Base-by-base conservation (phyloP, 2,329 filamentous ascomycete genomes). In the Chrysoporthe cubensis region DNA sequence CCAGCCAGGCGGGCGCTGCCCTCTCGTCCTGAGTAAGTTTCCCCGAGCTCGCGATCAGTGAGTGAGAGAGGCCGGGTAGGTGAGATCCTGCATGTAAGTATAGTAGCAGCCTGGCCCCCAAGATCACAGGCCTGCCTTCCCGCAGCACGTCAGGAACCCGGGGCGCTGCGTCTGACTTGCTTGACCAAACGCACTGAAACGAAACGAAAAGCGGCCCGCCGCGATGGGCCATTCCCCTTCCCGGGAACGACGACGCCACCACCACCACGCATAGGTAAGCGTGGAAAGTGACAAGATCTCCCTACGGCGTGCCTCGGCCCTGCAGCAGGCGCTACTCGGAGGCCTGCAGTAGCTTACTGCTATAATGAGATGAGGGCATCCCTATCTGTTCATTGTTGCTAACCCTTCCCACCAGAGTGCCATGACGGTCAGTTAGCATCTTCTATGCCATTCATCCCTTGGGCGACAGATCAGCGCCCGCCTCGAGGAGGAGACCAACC, bases 301-400 rank as follows among this genome's bases (percentile, higher is more conserved):
- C 4, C 54, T 21, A 32, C 32, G 37, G 16, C 14, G 32, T 18
- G 32, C 54, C 54, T 57, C 37, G 16, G 54, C 18, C 4, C 26
- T 32, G 34, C 32, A 37, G 4, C 54, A 11, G 26, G 26, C 18
- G 5, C 54, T 34, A 18, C 6, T 26, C 32, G 32, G 32, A 57
- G 50, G 50, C 50, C 34, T 32, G 48, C 62, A 42, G 62, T 57
- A 56, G 50, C 62, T 56, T 14, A 37, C 26, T 37, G 26, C 50
- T 54, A 54, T 21, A 54, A 21, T 18, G 50, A 54, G n/a, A 8
- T 14, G 13, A 8, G n/a, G 13, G 26, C 5, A 54, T 26, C 5
- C 21, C 26, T 18, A 14, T 56, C 32, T 34, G 26, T 26, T 26
- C 26, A 26, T 26, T 26, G 26, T 26, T 26, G 26, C 26, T 26